Percentiles rank a stretch among this genome's conserved stretches.
Evolutionary conservation across 768 basidiomycete genomes (phyloP).

Genomic region (Termitomyces sp.): DNA sequence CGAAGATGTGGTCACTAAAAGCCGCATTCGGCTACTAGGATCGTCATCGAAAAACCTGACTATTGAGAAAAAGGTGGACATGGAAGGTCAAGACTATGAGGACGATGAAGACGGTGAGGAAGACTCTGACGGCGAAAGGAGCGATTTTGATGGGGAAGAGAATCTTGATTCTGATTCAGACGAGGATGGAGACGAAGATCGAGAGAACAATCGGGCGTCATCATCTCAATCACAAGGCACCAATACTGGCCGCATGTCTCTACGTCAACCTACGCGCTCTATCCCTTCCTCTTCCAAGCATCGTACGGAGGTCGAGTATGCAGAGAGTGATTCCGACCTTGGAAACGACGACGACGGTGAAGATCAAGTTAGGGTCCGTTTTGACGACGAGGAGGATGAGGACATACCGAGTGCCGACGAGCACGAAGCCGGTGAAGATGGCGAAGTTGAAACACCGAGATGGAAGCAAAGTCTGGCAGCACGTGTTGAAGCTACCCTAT

Average conservation of each 20-base stretch:
- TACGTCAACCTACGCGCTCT: constrained; percentile 38
- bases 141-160: constrained; percentile 9
- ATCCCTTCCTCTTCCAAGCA: constrained; percentile 31
- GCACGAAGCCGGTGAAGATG: constrained; percentile 31
- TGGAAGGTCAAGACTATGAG: constrained; percentile 25
- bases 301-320: constrained; percentile 52
- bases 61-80: constrained; percentile 28
- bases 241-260: constrained; percentile 47
- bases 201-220: not conserved
- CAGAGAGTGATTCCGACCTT: constrained; percentile 75
- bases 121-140: constrained; percentile 10
- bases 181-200: constrained; percentile 6
- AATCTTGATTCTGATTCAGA: constrained; percentile 11
- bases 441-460: constrained; percentile 42
- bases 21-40: constrained; percentile 79
- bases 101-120: constrained; percentile 22
- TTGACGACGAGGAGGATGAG: constrained; percentile 42
- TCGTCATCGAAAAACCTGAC: constrained; percentile 70
- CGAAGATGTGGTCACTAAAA: constrained; percentile 74
- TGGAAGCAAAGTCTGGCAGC: constrained; percentile 70
- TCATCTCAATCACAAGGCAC: constrained; percentile 15
- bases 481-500: constrained; percentile 25
- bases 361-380: constrained; percentile 18
- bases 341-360: constrained; percentile 32
- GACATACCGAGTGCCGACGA: constrained; percentile 44